These are phyloP conservation scores for Sporobolomyces pararoseus DNA, from an alignment of 768 basidiomycete genomes.

Conservation along the genomic window DNA sequence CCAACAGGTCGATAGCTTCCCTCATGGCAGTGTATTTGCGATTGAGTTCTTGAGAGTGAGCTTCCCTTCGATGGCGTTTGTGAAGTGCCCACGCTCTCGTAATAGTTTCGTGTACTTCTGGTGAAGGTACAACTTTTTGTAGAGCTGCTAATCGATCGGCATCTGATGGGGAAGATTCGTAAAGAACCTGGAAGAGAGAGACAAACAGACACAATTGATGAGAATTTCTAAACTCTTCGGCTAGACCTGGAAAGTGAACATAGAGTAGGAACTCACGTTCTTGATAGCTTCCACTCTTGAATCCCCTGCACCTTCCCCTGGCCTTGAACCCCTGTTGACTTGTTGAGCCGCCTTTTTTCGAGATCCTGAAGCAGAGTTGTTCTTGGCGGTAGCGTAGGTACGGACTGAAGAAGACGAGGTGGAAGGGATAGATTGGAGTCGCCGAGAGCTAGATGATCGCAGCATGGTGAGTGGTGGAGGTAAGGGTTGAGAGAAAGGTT, in stretches of 20 bases:
- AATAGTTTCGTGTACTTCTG: slow-evolving; percentile 85
- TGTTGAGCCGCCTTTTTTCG: slow-evolving; percentile 24
- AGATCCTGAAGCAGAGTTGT: not conserved
- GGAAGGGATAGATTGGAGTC: not conserved
- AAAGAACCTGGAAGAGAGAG: slow-evolving; percentile 31
- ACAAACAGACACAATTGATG: not conserved
- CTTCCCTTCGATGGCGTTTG: slow-evolving; percentile 67
- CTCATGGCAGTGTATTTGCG: slow-evolving; percentile 79
- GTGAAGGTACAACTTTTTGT: slow-evolving; percentile 77
- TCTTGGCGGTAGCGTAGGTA: slow-evolving; percentile 26
- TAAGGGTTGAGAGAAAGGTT: not conserved
- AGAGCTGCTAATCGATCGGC: slow-evolving; percentile 54
- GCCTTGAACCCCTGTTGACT: slow-evolving; percentile 5
- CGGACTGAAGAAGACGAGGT: not conserved
- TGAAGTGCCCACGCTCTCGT: slow-evolving; percentile 84
- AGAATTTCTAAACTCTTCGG: not conserved
- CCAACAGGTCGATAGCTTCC: slow-evolving; percentile 77
- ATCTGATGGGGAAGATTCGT: slow-evolving; percentile 32
- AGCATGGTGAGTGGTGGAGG: not conserved
- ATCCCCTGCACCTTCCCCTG: slow-evolving; percentile 23
- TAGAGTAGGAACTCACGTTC: slow-evolving; percentile 15
- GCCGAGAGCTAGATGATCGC: slow-evolving; percentile 1
- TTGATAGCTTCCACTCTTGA: slow-evolving; percentile 29
- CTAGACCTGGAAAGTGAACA: not conserved
- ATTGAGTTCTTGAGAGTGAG: slow-evolving; percentile 63